A percentile compares a stretch with the other conserved stretches of the same genome.
Evolutionary conservation across 2,329 filamentous ascomycete genomes (phyloP).

Genomic region (Pseudonectria buxi): DNA sequence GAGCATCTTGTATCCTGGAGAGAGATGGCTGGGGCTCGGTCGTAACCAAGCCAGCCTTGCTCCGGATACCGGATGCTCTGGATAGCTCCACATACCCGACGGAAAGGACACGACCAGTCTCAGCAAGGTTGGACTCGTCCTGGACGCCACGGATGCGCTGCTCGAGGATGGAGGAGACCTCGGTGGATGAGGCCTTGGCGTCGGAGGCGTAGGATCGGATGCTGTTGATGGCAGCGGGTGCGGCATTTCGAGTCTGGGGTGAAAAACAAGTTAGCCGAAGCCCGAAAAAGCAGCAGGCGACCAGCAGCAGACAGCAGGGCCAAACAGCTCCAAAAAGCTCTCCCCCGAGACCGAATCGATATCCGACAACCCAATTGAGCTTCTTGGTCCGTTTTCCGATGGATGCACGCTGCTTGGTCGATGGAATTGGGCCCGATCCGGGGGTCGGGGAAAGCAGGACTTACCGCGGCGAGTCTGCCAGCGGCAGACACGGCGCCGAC

Average conservation of each 20-base stretch:
- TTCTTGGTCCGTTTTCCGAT: constrained; percentile 24
- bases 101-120: constrained; percentile 97
- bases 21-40: constrained; percentile 4
- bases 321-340: constrained; percentile 31
- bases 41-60: constrained; percentile 8
- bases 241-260: constrained; percentile 75
- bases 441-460: constrained; percentile 45
- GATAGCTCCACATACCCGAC: constrained; percentile 73
- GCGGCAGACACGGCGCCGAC: constrained; percentile 89
- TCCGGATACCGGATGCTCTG: constrained; percentile 7
- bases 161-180: constrained; percentile 99
- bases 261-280: constrained; percentile 52
- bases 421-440: constrained; percentile 40
- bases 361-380: constrained; percentile 31
- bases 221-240: constrained; percentile 69
- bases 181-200: constrained; percentile 90
- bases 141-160: constrained; percentile 98
- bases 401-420: constrained; percentile 29
- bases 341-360: constrained; percentile 8
- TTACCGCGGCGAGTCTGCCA: constrained; percentile 89
- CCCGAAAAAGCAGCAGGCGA: constrained; percentile 34
- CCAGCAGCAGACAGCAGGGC: constrained; percentile 19
- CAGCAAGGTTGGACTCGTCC: constrained; percentile 91
- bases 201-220: constrained; percentile 85
- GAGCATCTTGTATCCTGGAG: constrained; percentile 4